Base-by-base conservation (phyloP, 139 green algal genomes). In the Diplosphaera chodatii region DNA sequence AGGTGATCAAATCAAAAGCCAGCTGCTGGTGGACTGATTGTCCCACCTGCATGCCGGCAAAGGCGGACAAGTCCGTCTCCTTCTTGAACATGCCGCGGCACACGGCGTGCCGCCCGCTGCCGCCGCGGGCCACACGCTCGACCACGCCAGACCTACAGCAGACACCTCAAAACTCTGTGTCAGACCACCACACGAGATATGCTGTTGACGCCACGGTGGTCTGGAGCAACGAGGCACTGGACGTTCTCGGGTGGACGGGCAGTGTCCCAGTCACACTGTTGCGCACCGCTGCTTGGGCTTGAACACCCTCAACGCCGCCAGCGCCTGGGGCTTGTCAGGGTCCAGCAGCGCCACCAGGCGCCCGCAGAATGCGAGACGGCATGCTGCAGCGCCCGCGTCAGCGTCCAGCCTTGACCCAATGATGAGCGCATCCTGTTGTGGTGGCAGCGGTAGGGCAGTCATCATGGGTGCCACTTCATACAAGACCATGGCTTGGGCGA, bases 11-110 rank as follows among this genome's bases (percentile, higher is more conserved):
- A n/a, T n/a, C n/a, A n/a, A n/a, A n/a, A n/a, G n/a, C n/a, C n/a
- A n/a, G n/a, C n/a, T n/a, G n/a, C n/a, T n/a, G n/a, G n/a, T n/a
- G n/a, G n/a, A n/a, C n/a, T 18, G 8, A 30, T 4, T 64, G 40
- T 0, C 29, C 64, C 28, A 91, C 85, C 71, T 83, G 79, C 68
- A 92, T 85, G 40, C 86, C 86, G 48, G 83, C 37, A 40, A 98
- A 99, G 10, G 83, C 40, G 0, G 77, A 70, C 27, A 97, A 76
- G 73, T 97, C 91, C 13, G 89, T 96, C 30, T 98, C 94, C 71
- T 95, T 96, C 72, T 97, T 96, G 74, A 98, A 97, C 74, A 99
- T 85, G 10, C 86, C 83, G 30, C 82, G 82, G 69, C 91, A 91
- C 28, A 98, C 85, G 16, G 89, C 91, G 10, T 80, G 91, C 30